Percentiles rank a stretch among this genome's conserved stretches.
Conservation (phyloP, 2,329 filamentous ascomycete species). For the Alternaria arborescens region DNA sequence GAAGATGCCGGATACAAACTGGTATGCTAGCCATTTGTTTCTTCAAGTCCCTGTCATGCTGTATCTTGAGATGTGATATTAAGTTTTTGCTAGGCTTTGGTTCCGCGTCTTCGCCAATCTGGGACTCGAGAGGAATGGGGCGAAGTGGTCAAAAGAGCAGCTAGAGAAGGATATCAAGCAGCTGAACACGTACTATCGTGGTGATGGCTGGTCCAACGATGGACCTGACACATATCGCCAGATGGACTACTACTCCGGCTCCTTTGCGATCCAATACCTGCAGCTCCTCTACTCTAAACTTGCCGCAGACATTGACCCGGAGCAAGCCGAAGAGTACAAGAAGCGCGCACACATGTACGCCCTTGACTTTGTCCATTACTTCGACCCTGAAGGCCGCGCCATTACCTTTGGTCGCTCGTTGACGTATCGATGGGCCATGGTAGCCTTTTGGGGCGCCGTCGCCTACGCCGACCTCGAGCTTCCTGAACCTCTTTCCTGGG, state of each 20-base stretch:
- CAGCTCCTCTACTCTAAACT: constrained; percentile 80
- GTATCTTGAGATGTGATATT: constrained; percentile 17
- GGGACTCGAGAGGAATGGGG: constrained; percentile 77
- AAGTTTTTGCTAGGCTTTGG: constrained; percentile 70
- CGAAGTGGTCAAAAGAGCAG: constrained; percentile 72
- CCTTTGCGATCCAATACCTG: constrained; percentile 82
- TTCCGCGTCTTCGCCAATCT: constrained; percentile 86
- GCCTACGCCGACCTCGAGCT: constrained; percentile 79
- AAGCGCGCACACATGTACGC: constrained; percentile 72
- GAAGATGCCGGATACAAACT: constrained; percentile 73
- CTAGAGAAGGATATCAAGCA: constrained; percentile 80
- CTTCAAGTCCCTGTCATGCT: not conserved
- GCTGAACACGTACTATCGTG: constrained; percentile 82
- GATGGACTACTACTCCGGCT: constrained; percentile 87
- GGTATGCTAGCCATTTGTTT: constrained; percentile 47
- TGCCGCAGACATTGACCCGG: constrained; percentile 70
- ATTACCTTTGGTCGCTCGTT: constrained; percentile 81
- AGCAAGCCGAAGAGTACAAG: constrained; percentile 73
- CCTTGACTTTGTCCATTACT: constrained; percentile 78
- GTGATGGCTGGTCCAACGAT: constrained; percentile 83
- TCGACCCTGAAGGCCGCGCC: constrained; percentile 73
- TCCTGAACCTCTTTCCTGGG: constrained; percentile 76
- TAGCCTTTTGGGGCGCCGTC: constrained; percentile 81
- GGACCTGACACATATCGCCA: constrained; percentile 80
- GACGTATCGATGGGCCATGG: constrained; percentile 85